Conservation (phyloP, 2,329 filamentous ascomycete species). For the Cadophora malorum region DNA sequence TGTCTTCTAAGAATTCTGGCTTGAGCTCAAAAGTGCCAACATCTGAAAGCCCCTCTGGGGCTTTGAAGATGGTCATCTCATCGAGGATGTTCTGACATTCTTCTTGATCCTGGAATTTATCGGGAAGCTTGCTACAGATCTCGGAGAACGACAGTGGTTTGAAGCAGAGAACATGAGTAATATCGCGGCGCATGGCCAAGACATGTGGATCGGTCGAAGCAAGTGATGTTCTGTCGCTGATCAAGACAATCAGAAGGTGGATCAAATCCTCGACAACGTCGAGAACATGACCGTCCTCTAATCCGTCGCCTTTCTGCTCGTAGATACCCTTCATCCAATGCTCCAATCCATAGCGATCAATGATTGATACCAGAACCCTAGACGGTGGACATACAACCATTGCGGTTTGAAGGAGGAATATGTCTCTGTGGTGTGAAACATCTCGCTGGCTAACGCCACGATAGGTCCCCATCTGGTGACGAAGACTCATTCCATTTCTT, state of each 20-base stretch:
- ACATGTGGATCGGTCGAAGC: slow-evolving; percentile 71
- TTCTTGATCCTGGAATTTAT: slow-evolving; percentile 88
- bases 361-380: slow-evolving; percentile 83
- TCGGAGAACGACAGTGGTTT: slow-evolving; percentile 96
- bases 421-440: slow-evolving; percentile 91
- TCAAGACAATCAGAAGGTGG: slow-evolving; percentile 86
- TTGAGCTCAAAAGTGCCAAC: slow-evolving; percentile 94
- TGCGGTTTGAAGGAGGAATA: slow-evolving; percentile 91
- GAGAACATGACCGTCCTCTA: slow-evolving; percentile 86
- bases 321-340: slow-evolving; percentile 88
- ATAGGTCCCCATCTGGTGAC: slow-evolving; percentile 94
- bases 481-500: slow-evolving; percentile 91
- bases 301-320: slow-evolving; percentile 71
- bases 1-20: slow-evolving; percentile 80
- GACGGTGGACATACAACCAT: slow-evolving; percentile 85
- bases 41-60: slow-evolving; percentile 90
- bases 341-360: slow-evolving; percentile 89
- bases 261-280: slow-evolving; percentile 97
- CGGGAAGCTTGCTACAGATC: slow-evolving; percentile 82
- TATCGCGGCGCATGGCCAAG: slow-evolving; percentile 81
- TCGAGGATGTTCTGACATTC: slow-evolving; percentile 85
- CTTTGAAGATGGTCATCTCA: slow-evolving; percentile 86
- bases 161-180: slow-evolving; percentile 94
- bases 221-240: slow-evolving; percentile 87
- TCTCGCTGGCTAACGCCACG: slow-evolving; percentile 88